phyloP scores from a whole-genome alignment of 2,329 filamentous ascomycete genomes.

The Sclerotinia subarctica region DNA sequence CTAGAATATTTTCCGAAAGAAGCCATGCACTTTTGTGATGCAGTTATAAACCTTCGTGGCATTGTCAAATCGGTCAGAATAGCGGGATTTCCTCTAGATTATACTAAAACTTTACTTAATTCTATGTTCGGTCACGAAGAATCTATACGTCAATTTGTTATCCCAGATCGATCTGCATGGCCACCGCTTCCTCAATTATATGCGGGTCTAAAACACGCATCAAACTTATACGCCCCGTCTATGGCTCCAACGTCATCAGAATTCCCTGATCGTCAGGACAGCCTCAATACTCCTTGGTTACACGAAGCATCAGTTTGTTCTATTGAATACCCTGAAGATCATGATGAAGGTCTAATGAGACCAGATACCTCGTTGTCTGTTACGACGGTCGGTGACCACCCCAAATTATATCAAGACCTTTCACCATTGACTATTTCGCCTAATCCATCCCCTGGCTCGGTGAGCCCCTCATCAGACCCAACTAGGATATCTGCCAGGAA shows the following conservation, averaged over 20 bases:
- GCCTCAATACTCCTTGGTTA: not conserved
- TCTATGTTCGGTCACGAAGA: conserved; percentile 24
- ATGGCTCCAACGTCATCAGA: not conserved
- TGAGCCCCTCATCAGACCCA: not conserved
- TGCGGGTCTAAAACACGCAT: not conserved
- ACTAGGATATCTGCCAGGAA: not conserved
- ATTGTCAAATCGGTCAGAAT: conserved; percentile 24
- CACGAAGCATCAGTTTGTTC: conserved; percentile 14
- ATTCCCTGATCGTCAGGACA: not conserved
- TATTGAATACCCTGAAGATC: not conserved
- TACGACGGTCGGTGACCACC: not conserved
- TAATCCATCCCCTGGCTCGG: not conserved
- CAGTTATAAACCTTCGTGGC: conserved; percentile 24
- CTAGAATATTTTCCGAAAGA: conserved; percentile 26
- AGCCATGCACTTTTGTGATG: conserved; percentile 23
- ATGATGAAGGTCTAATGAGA: not conserved
- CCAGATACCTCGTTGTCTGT: conserved; percentile 10
- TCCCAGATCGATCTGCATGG: conserved; percentile 22
- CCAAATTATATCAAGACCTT: conserved; percentile 13
- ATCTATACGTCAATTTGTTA: not conserved
- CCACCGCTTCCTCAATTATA: conserved; percentile 13
- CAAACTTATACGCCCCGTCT: not conserved
- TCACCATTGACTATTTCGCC: not conserved
- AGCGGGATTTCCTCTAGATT: conserved; percentile 27
- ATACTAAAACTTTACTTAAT: conserved; percentile 23